Evolutionary conservation across 208 protist genomes (phyloP).

Genomic region (Trypanosoma cruzi): DNA sequence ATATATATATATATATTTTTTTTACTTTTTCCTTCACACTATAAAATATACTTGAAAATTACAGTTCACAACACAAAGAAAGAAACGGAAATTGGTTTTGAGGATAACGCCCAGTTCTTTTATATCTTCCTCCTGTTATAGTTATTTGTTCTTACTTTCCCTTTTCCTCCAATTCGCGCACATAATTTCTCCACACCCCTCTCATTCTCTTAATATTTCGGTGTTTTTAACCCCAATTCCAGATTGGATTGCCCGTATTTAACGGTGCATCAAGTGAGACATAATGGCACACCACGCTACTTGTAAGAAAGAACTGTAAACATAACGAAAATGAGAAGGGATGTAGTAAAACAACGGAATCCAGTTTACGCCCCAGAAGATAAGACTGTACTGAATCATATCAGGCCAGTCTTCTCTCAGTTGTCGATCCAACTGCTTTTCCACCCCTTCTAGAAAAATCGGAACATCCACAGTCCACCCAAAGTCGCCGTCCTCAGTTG

Average conservation of each 20-base stretch:
- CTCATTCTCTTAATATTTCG: not conserved
- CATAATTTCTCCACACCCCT: not conserved
- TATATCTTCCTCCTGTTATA: not conserved
- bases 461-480: constrained; percentile 3
- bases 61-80: constrained; percentile 6
- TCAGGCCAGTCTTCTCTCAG: constrained; percentile 70
- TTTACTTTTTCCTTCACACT: not conserved
- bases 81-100: constrained; percentile 9
- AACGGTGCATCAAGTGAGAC: constrained; percentile 72
- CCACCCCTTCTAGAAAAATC: constrained; percentile 5
- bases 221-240: not conserved
- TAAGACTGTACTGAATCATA: constrained; percentile 60
- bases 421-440: constrained; percentile 10
- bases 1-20: too few species aligned
- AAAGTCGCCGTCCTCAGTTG: constrained; percentile 26
- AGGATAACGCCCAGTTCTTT: not conserved
- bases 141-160: not conserved
- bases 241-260: not conserved
- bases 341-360: constrained; percentile 88
- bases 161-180: not conserved
- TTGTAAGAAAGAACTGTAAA: constrained; percentile 62
- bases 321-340: constrained; percentile 67
- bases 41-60: constrained; percentile 7
- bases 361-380: constrained; percentile 82
- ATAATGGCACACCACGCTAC: constrained; percentile 81